Evolutionary conservation across 106 monocot species (phyloP), one percentile per base, ranked within the genome.

Genomic region (Chionographis japonica): DNA sequence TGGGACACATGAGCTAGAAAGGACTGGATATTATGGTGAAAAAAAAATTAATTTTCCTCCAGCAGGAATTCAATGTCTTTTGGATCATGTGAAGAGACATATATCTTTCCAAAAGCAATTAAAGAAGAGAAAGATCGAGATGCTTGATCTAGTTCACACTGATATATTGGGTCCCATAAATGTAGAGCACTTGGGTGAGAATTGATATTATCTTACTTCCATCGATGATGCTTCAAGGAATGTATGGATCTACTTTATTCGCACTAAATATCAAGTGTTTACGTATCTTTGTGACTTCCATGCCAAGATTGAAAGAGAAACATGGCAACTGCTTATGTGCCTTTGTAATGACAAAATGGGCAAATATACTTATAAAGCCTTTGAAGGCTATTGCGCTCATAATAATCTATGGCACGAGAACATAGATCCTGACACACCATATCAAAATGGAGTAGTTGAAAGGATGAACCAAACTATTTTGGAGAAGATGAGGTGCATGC

Each of bases 181-280:
- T 6, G 46, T 63, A 2, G 63, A 63, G 12, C 49, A 16, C 14
- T 46, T 63, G 13, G 63, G 63, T 49, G 63, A 11, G 7, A 63
- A 49, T 8, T 17, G 6, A 3, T 67, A 54, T 54, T 67, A 54
- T 16, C 3, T 65, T n/a, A n/a, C n/a, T 20, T 65, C 51, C 9
- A 65, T 50, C 51, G 51, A 65, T 51, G 50, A 52, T 54, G 53
- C 67, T 36, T 52, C 67, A 52, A 54, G 39, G 36, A 42, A 63
- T 3, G 46, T 18, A 0, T 63, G 46, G 18, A 11, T 63, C 12
- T 49, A 63, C 37, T 46, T 63, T 12, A 49, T 63, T 42, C 43
- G n/a, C 8, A 2, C 46, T 3, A 63, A 63, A 19, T 42, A 17
- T 46, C 0, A 49, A 8, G 49, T 17, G 1, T 62, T 62, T 14